Conservation (phyloP, 306 rosid species). For the Arachis stenosperma region DNA sequence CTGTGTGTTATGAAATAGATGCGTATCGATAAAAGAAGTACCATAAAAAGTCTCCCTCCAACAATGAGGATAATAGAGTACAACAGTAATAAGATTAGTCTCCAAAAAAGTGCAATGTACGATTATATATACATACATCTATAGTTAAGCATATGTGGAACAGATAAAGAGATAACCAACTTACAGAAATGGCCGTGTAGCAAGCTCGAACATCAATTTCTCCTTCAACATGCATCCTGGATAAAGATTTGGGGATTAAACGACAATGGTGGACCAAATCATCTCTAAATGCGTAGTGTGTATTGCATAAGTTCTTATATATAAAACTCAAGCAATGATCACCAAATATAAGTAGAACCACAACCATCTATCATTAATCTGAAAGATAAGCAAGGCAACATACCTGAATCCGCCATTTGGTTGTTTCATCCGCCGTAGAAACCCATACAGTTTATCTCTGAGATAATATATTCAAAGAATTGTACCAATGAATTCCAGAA, state of each 20-base stretch:
- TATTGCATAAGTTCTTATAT: not conserved
- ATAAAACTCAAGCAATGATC: not conserved
- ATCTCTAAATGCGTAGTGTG: not conserved
- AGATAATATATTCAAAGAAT: slow-evolving; percentile 29
- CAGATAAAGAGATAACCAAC: slow-evolving; percentile 38
- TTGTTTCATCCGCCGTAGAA: slow-evolving; percentile 79
- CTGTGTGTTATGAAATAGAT: slow-evolving; percentile 26
- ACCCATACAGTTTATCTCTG: slow-evolving; percentile 66
- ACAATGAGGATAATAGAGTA: slow-evolving; percentile 10
- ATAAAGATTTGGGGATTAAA: slow-evolving; percentile 29
- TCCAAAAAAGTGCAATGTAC: slow-evolving; percentile 21
- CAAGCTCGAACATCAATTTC: slow-evolving; percentile 93
- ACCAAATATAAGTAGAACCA: slow-evolving; percentile 6
- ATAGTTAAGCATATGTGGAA: slow-evolving; percentile 13
- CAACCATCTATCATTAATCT: slow-evolving; percentile 26
- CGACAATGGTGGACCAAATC: slow-evolving; percentile 16
- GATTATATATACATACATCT: slow-evolving; percentile 2
- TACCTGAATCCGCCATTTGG: slow-evolving; percentile 90
- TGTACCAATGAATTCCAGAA: slow-evolving; percentile 40
- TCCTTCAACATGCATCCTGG: slow-evolving; percentile 89
- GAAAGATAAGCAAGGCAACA: slow-evolving; percentile 22
- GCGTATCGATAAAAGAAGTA: not conserved
- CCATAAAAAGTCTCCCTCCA: slow-evolving; percentile 16
- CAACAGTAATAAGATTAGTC: slow-evolving; percentile 11
- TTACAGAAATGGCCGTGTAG: slow-evolving; percentile 97